Conservation (phyloP, 768 basidiomycete species). For the Amanita exitialis region DNA sequence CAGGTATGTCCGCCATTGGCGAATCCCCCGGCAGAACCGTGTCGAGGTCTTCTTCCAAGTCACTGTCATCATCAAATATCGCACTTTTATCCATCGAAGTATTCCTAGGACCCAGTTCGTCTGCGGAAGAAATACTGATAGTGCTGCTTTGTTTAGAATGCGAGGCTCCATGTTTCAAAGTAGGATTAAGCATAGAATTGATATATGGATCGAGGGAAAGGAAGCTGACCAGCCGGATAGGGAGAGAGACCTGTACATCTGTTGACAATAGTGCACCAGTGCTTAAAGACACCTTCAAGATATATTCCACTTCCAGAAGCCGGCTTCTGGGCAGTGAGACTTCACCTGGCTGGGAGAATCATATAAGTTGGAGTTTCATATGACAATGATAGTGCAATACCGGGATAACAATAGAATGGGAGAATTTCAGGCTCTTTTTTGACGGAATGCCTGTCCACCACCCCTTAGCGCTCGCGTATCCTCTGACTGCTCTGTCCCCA, state of each 20-base stretch:
- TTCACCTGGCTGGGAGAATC: slow-evolving; percentile 44
- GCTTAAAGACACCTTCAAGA: slow-evolving; percentile 52
- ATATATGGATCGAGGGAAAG: slow-evolving; percentile 80
- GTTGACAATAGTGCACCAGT: slow-evolving; percentile 44
- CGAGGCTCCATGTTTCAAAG: background rate
- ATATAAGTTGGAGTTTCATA: slow-evolving; percentile 2
- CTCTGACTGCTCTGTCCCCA: slow-evolving; percentile 50
- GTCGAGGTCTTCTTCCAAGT: background rate
- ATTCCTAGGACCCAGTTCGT: background rate
- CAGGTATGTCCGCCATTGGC: slow-evolving; percentile 10
- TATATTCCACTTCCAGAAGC: slow-evolving; percentile 71
- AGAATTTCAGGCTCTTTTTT: slow-evolving; percentile 51
- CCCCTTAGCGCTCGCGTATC: slow-evolving; percentile 71
- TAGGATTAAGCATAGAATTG: slow-evolving; percentile 12
- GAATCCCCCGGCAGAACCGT: background rate
- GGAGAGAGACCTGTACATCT: slow-evolving; percentile 62
- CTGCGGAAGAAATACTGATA: background rate
- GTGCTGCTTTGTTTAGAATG: background rate
- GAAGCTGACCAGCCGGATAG: slow-evolving; percentile 73
- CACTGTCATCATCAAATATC: background rate
- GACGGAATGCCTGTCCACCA: slow-evolving; percentile 83
- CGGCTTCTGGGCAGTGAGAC: slow-evolving; percentile 58
- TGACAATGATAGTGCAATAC: slow-evolving; percentile 34
- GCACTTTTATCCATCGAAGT: background rate
- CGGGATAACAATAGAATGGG: slow-evolving; percentile 62